phyloP scores from a whole-genome alignment of 257 asterid genomes.

The Fraxinus excelsior region DNA sequence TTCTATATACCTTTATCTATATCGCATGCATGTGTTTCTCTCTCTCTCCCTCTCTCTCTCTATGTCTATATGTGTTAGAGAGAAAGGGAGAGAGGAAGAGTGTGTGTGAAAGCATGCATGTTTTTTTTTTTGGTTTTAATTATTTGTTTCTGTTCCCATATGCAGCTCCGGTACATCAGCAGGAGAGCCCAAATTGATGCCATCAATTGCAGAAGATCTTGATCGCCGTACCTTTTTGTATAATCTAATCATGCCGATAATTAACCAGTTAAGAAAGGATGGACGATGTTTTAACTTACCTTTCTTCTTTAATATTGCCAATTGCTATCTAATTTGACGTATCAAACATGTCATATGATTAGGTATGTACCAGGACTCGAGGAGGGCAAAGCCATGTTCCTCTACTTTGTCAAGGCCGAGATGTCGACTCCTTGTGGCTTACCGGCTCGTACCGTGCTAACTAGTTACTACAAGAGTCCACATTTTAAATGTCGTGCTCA shows the following conservation, averaged over 20 bases:
- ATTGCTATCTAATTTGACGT: too few relatives aligned
- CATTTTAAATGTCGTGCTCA: conserved; percentile 61
- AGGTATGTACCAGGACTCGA: conserved; percentile 60
- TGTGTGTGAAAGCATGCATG: not conserved
- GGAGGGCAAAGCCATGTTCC: conserved; percentile 80
- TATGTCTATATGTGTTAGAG: not conserved
- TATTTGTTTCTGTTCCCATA: not conserved
- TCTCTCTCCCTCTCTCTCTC: not conserved
- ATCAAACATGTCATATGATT: not conserved
- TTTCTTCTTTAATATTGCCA: not conserved
- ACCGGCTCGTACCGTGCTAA: conserved; percentile 73
- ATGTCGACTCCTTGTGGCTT: conserved; percentile 71
- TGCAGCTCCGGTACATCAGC: conserved; percentile 83
- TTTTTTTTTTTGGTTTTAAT: not conserved
- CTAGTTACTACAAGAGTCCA: conserved; percentile 74
- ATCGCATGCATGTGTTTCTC: not conserved
- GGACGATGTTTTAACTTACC: not conserved
- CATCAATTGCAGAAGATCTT: conserved; percentile 74
- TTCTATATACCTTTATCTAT: not conserved
- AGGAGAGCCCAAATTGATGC: conserved; percentile 80
- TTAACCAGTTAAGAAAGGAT: conserved; percentile 55
- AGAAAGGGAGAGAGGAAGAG: not conserved
- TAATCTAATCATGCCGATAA: conserved; percentile 77
- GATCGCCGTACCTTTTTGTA: conserved; percentile 75
- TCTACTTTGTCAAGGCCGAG: conserved; percentile 76